These are phyloP conservation scores for Fusarium buharicum DNA, from an alignment of 2,329 filamentous ascomycete species.

Conservation along the genomic window DNA sequence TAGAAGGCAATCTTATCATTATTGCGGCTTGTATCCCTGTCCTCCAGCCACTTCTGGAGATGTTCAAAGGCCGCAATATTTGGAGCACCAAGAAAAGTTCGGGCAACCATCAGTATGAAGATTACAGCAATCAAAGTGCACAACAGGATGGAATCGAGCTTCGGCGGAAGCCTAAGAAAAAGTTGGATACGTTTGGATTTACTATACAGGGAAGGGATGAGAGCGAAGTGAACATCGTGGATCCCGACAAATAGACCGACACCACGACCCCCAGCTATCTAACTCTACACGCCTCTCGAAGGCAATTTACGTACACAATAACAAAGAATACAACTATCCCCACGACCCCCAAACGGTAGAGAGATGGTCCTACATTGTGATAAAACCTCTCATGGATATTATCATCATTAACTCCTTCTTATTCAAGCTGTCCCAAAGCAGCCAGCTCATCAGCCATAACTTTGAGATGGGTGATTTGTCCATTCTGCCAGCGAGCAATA, in stretches of 20 bases:
- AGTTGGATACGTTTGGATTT: slow-evolving; percentile 4
- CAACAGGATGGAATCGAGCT: slow-evolving; percentile 1
- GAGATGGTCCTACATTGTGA: too few species aligned
- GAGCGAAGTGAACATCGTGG: slow-evolving; percentile 11
- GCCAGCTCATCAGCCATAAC: too few species aligned
- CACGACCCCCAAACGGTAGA: too few species aligned
- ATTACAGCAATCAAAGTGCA: slow-evolving; percentile 7
- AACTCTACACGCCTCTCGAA: too few species aligned
- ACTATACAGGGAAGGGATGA: not conserved
- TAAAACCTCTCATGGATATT: too few species aligned
- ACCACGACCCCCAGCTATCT: not conserved
- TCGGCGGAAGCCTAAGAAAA: slow-evolving; percentile 2
- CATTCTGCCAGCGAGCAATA: too few species aligned
- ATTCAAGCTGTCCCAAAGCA: too few species aligned
- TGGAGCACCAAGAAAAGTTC: not conserved
- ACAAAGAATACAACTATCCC: too few species aligned
- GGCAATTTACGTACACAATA: too few species aligned
- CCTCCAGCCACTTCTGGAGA: slow-evolving; percentile 44
- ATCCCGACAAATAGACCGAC: not conserved
- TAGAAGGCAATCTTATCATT: slow-evolving; percentile 46
- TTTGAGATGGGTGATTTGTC: too few species aligned
- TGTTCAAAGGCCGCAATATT: slow-evolving; percentile 21
- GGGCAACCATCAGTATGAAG: not conserved
- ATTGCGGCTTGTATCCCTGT: slow-evolving; percentile 47
- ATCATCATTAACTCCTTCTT: too few species aligned